phyloP scores from a whole-genome alignment of 2,329 filamentous ascomycete genomes.

The Hymenoscyphus occultus region DNA sequence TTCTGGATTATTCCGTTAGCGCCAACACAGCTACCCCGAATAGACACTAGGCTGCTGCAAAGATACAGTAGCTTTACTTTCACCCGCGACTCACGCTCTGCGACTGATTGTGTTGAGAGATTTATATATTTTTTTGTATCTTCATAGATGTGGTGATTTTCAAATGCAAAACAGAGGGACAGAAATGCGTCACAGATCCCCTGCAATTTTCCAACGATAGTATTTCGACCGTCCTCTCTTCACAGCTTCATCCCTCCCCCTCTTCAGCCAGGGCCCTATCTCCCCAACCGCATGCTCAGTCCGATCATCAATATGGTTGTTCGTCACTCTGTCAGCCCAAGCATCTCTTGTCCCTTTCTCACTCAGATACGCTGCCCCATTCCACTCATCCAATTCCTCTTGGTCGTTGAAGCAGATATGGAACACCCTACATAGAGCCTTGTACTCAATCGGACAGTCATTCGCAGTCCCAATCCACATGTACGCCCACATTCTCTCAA shows the following conservation, averaged over 20 bases:
- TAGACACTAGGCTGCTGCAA: too few species aligned
- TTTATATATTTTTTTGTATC: not conserved
- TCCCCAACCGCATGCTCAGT: constrained; percentile 1
- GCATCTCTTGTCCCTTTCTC: not conserved
- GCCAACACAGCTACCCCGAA: not conserved
- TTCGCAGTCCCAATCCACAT: constrained; percentile 17
- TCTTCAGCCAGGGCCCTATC: constrained; percentile 2
- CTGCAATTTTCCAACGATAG: constrained; percentile 1
- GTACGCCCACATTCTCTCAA: constrained; percentile 62
- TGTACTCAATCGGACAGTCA: constrained; percentile 21
- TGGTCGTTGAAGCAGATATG: constrained; percentile 18
- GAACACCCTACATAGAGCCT: constrained; percentile 17
- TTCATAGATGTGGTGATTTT: not conserved
- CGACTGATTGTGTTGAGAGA: not conserved
- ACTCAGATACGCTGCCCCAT: not conserved
- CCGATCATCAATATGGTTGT: not conserved
- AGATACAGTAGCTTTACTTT: too few species aligned
- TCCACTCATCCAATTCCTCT: constrained; percentile 14
- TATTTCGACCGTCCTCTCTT: constrained; percentile 8
- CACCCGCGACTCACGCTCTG: not conserved
- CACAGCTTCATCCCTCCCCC: constrained; percentile 14
- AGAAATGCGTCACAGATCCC: constrained; percentile 6
- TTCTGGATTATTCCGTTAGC: not conserved
- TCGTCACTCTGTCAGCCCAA: not conserved
- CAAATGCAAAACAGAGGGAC: not conserved